phyloP scores from a whole-genome alignment of 805 yeast genomes.

The Kodamaea hsintzibuensis region DNA sequence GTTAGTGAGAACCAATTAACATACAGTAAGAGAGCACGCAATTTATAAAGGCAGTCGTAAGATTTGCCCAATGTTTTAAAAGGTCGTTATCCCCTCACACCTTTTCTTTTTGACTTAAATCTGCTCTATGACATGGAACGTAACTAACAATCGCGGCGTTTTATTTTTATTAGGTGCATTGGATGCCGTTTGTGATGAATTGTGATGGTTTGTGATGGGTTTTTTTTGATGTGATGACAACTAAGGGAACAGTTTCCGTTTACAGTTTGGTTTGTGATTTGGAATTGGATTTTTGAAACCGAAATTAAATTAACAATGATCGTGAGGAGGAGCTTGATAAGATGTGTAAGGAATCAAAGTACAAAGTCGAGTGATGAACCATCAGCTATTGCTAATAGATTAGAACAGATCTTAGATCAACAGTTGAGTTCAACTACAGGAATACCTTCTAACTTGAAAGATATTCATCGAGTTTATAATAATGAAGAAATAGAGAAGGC shows the following conservation, averaged over 20 bases:
- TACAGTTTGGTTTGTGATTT: no score
- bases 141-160: background rate
- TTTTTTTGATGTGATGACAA: no score
- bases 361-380: background rate
- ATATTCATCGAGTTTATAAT: slow-evolving; percentile 16
- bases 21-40: no score
- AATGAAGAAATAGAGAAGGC: slow-evolving; percentile 12
- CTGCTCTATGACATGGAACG: background rate
- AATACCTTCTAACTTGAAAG: background rate
- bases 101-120: background rate
- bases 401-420: slow-evolving; percentile 31
- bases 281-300: no score
- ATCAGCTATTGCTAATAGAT: slow-evolving; percentile 32
- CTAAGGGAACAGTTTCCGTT: no score
- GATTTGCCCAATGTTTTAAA: no score
- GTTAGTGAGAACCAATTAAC: no score
- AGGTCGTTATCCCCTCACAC: background rate
- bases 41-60: no score
- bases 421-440: slow-evolving; percentile 4
- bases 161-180: background rate
- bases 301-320: background rate
- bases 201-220: no score
- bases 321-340: background rate
- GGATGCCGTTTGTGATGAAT: no score
- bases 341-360: background rate